A percentile compares a stretch with the other conserved stretches of the same genome.
phyloP scores from a whole-genome alignment of 2,329 filamentous ascomycete genomes.

The Alternaria angustiovoidea region DNA sequence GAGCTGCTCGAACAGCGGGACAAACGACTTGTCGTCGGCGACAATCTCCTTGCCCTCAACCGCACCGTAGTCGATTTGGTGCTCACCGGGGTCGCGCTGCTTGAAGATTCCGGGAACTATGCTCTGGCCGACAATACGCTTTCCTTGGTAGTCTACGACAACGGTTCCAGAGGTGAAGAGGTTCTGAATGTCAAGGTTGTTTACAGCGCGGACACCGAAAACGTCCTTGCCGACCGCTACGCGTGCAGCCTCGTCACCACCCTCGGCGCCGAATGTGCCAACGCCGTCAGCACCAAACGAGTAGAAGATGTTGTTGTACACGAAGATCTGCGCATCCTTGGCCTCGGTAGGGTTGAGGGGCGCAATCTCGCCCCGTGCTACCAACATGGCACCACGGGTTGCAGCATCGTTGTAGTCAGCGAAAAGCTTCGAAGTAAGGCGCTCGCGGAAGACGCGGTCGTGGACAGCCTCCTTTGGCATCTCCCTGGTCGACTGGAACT shows the following conservation, averaged over 20 bases:
- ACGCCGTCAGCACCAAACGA: constrained; percentile 98
- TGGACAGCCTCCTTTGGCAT: constrained; percentile 92
- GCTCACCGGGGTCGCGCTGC: constrained; percentile 95
- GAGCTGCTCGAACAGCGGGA: constrained; percentile 83
- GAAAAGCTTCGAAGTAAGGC: constrained; percentile 92
- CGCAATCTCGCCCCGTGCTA: constrained; percentile 90
- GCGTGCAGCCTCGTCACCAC: constrained; percentile 93
- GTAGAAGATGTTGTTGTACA: constrained; percentile 99
- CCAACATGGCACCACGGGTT: constrained; percentile 86
- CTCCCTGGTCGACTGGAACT: constrained; percentile 96
- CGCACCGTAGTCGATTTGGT: constrained; percentile 98
- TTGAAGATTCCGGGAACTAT: constrained; percentile 99
- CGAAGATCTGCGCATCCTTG: constrained; percentile 94
- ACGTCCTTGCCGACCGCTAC: constrained; percentile 98
- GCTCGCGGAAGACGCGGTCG: constrained; percentile 94
- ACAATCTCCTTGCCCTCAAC: constrained; percentile 97
- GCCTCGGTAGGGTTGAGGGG: constrained; percentile 94
- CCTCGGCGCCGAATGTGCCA: constrained; percentile 94
- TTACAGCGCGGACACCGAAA: constrained; percentile 90
- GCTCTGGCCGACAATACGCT: constrained; percentile 95
- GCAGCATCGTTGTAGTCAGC: constrained; percentile 98
- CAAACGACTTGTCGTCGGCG: constrained; percentile 87
- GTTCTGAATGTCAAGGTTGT: constrained; percentile 94
- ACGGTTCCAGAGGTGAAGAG: constrained; percentile 96
- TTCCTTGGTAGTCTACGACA: constrained; percentile 95